Evolutionary conservation across 2,329 filamentous ascomycete species (phyloP).

Genomic region (Raffaelea arxii): DNA sequence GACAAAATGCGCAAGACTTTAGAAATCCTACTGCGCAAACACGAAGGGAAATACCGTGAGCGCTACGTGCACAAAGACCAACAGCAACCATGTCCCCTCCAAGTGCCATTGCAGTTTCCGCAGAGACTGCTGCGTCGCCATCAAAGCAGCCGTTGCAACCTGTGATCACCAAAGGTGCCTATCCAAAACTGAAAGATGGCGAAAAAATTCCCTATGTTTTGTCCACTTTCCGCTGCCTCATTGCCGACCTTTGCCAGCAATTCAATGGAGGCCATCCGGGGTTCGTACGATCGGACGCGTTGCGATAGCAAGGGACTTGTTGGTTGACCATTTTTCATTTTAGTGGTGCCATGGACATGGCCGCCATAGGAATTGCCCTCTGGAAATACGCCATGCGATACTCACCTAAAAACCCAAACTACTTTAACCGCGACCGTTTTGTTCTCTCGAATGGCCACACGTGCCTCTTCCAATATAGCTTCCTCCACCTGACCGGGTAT

Average conservation of each 20-base stretch:
- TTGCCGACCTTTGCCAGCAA: constrained; percentile 60
- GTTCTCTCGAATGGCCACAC: constrained; percentile 53
- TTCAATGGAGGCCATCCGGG: constrained; percentile 62
- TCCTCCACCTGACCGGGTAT: constrained; percentile 44
- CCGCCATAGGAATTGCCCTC: constrained; percentile 47
- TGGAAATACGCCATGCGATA: constrained; percentile 57
- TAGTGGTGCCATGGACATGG: constrained; percentile 44
- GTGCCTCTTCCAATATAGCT: constrained; percentile 43
- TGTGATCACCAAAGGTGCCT: neutral
- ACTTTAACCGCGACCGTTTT: constrained; percentile 54
- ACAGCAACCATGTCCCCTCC: neutral
- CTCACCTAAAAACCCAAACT: constrained; percentile 42
- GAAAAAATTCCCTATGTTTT: neutral
- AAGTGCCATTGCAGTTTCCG: neutral
- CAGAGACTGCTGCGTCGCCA: neutral
- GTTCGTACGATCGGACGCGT: constrained; percentile 34
- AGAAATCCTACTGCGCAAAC: too few relatives aligned
- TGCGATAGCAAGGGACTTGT: too few relatives aligned
- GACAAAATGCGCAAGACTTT: too few relatives aligned
- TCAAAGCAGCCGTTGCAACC: neutral
- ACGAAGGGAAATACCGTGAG: too few relatives aligned
- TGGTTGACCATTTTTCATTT: too few relatives aligned
- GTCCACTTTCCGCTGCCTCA: constrained; percentile 39
- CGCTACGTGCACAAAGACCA: too few relatives aligned
- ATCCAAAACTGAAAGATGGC: neutral